A percentile compares a stretch with the other conserved stretches of the same genome.
phyloP scores from a whole-genome alignment of 805 yeast species.

The Kuraishia hungarica region DNA sequence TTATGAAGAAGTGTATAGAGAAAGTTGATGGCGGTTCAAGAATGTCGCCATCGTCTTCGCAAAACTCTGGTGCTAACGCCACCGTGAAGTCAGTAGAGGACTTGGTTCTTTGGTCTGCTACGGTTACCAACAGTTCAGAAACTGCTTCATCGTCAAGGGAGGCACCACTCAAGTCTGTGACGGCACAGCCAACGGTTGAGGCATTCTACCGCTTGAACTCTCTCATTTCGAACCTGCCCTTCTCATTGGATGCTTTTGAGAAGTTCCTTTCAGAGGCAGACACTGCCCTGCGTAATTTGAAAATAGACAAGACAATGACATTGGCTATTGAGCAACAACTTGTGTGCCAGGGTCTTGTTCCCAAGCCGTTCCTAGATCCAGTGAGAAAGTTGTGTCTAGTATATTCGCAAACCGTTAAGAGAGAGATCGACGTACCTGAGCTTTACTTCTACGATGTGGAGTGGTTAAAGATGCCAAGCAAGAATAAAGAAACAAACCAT shows the following conservation, averaged over 20 bases:
- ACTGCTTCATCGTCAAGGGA: slow-evolving; percentile 21
- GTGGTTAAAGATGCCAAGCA: slow-evolving; percentile 37
- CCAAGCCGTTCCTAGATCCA: slow-evolving; percentile 27
- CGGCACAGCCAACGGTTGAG: slow-evolving; percentile 38
- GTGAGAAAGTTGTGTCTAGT: slow-evolving; percentile 36
- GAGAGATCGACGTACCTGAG: slow-evolving; percentile 41
- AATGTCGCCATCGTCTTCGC: not conserved
- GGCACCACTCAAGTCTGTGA: slow-evolving; percentile 25
- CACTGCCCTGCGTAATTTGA: slow-evolving; percentile 24
- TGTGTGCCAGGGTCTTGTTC: slow-evolving; percentile 53
- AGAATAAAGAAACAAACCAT: not conserved
- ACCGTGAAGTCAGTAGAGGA: not conserved
- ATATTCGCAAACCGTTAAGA: slow-evolving; percentile 31
- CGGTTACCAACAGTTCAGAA: not conserved
- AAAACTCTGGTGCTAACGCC: not conserved
- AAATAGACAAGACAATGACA: slow-evolving; percentile 29
- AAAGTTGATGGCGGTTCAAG: slow-evolving; percentile 27
- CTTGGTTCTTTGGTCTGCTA: not conserved
- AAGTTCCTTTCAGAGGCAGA: slow-evolving; percentile 54
- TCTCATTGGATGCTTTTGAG: slow-evolving; percentile 49
- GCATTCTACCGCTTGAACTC: slow-evolving; percentile 42
- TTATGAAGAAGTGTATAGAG: slow-evolving; percentile 47
- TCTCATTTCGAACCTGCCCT: slow-evolving; percentile 41
- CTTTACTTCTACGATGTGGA: slow-evolving; percentile 55
- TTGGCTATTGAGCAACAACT: slow-evolving; percentile 52